Evolutionary conservation across 2,329 filamentous ascomycete genomes (phyloP).

Genomic region (Neurospora crassa): DNA sequence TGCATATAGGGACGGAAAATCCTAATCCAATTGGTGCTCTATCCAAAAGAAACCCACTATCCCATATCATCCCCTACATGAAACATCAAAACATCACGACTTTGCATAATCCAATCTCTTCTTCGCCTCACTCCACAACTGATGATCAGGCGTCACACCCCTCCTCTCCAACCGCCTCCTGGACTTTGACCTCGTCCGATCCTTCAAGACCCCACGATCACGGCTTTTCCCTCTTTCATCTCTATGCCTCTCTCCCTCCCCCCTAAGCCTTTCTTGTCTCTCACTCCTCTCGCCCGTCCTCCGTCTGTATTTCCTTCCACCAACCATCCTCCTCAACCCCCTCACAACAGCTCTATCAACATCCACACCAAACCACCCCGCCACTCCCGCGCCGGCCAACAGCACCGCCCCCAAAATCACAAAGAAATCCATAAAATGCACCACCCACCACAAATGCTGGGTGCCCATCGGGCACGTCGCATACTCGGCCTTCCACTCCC

Average conservation of each 20-base stretch:
- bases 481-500: slow-evolving; percentile 50
- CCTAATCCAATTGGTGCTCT: not conserved
- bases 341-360: not conserved
- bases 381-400: slow-evolving; percentile 23
- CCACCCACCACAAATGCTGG: slow-evolving; percentile 90
- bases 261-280: not conserved
- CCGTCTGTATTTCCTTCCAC: not conserved
- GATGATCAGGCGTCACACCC: not conserved
- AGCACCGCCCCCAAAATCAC: slow-evolving; percentile 23
- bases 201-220: not conserved
- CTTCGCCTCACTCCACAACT: not conserved
- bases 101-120: not conserved
- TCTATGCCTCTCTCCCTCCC: not conserved
- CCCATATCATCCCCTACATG: not conserved
- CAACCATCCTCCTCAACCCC: not conserved
- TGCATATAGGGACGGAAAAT: not conserved
- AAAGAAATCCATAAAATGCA: slow-evolving; percentile 63
- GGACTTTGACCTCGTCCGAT: not conserved
- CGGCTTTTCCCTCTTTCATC: not conserved
- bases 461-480: slow-evolving; percentile 67
- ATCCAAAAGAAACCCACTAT: not conserved
- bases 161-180: not conserved
- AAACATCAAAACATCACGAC: not conserved
- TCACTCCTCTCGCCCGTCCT: not conserved
- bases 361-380: not conserved